Base-by-base conservation (phyloP, 768 basidiomycete genomes). In the Pleurotus giganteus region DNA sequence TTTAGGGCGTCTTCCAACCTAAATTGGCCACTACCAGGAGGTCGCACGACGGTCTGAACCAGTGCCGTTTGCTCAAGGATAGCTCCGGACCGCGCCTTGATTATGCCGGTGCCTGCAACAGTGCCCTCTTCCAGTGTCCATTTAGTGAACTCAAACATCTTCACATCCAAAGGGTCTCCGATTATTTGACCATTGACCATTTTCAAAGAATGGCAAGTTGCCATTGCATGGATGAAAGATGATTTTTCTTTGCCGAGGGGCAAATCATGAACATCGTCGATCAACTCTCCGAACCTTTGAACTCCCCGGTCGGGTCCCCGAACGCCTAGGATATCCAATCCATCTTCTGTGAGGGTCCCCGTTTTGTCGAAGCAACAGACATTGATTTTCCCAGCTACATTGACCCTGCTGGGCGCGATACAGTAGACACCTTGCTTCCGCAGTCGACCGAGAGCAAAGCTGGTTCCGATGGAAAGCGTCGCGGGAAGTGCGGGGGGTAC, bases 281-380 rank as follows among this genome's bases (percentile, higher is more conserved):
- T 75, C 31, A 98, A 82, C 66, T 99, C 96, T 17, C 94, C 93
- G 70, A 98, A 98, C 37, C 84, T 80, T 53, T 86, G 82, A 6
- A 75, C 80, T 44, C 76, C 79, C 41, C 91, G 84, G 56, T 96
- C 94, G 39, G 91, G 81, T 4, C 84, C 84, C 42, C 96, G 88
- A 15, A 97, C 88, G 13, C 97, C 97, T 43, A 99, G 85, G 42
- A 99, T 94, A 66, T 99, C 97, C 46, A 99, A 78, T 0, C 96
- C 97, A 60, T 99, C 97, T 70, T 99, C 97, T 1, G 97, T 99
- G 21, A 99, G 78, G 7, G 97, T 99, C 6, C 97, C 97, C 1
- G 97, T 99, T 73, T 99, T 99, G 76, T 99, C 97, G 64, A 99
- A 99, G 66, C 95, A 98, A 63, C 94, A 94, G 8, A 98, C 88